These are phyloP conservation scores for Diutina ranongensis DNA, from an alignment of 1,139 yeast species.

Conservation along the genomic window DNA sequence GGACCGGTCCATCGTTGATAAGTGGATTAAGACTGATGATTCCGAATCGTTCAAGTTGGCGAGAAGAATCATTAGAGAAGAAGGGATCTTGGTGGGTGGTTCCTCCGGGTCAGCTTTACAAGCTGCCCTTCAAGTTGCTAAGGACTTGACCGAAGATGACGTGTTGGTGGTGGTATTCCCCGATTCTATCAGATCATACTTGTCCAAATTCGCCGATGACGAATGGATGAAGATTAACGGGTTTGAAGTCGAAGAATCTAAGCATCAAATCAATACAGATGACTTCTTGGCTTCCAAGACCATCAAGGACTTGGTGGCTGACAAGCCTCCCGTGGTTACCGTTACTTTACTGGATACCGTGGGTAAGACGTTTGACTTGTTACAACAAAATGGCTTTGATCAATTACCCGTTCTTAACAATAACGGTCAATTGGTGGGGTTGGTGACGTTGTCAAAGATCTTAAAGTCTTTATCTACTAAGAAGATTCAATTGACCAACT, in stretches of 20 bases:
- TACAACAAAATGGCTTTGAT: conserved; percentile 73
- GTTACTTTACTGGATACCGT: conserved; percentile 54
- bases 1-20: conserved; percentile 53
- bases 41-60: conserved; percentile 72
- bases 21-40: conserved; percentile 84
- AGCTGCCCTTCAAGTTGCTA: conserved; percentile 65
- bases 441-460: conserved; percentile 67
- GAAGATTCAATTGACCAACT: conserved; percentile 46
- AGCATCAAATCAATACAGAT: conserved; percentile 36
- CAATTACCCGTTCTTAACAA: conserved; percentile 68
- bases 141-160: conserved; percentile 63
- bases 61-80: conserved; percentile 73
- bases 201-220: conserved; percentile 82
- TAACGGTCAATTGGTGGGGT: conserved; percentile 56
- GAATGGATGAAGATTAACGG: conserved; percentile 85
- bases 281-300: conserved; percentile 38
- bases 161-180: conserved; percentile 77
- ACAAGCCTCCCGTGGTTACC: conserved; percentile 71
- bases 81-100: conserved; percentile 83
- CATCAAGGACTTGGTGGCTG: conserved; percentile 53
- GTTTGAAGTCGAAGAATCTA: conserved; percentile 40
- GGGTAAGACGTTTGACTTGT: conserved; percentile 54
- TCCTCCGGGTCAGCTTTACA: conserved; percentile 79
- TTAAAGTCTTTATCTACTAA: conserved; percentile 59
- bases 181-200: conserved; percentile 78